Evolutionary conservation across 768 basidiomycete genomes (phyloP).

Genomic region (Suillus subluteus): DNA sequence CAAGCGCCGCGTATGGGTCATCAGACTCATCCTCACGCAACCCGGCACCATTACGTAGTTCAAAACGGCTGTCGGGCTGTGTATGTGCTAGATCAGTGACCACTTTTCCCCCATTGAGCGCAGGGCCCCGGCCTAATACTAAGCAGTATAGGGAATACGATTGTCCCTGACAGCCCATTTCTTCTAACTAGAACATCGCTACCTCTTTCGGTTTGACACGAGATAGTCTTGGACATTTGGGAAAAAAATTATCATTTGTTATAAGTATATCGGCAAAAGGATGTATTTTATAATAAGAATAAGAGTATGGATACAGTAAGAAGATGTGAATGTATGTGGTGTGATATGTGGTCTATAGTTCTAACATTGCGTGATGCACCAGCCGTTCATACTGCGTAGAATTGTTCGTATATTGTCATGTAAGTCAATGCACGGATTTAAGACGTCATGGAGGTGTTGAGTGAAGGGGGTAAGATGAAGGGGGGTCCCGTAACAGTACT

Average conservation of each 20-base stretch:
- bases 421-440: slow-evolving; percentile 1
- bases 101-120: background rate
- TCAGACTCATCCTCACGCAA: background rate
- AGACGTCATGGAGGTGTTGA: background rate
- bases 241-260: slow-evolving; percentile 1
- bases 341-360: background rate
- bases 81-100: background rate
- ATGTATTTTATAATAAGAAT: slow-evolving; percentile 1
- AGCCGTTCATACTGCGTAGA: background rate
- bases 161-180: background rate
- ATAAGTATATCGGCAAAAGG: background rate
- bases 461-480: background rate
- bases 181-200: background rate
- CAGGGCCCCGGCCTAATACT: background rate
- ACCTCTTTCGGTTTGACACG: background rate
- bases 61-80: background rate
- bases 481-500: slow-evolving; percentile 1
- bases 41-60: background rate
- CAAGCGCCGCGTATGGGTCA: background rate
- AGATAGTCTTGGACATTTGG: background rate
- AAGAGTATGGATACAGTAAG: slow-evolving; percentile 8
- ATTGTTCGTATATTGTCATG: background rate
- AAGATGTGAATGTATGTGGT: background rate
- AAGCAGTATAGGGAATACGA: background rate
- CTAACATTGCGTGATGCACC: background rate